These are phyloP conservation scores for Ascocoryne sarcoides DNA, from an alignment of 2,329 filamentous ascomycete species.

Conservation along the genomic window DNA sequence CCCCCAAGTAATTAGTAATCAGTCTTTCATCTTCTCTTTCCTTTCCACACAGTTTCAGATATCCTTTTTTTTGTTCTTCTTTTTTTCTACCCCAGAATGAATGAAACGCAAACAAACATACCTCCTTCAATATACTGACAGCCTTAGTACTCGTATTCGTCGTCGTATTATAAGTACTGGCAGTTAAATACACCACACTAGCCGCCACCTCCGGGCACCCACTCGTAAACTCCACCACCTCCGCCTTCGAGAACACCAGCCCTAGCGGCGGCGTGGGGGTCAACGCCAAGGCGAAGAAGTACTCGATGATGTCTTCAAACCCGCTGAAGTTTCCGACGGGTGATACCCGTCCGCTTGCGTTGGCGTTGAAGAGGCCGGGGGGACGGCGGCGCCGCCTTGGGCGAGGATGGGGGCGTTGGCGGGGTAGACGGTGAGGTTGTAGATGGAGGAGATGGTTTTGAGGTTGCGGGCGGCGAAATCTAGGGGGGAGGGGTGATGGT, in stretches of 20 bases:
- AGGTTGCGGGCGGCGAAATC: constrained; percentile 10
- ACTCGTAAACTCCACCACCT: constrained; percentile 30
- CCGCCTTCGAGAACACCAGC: constrained; percentile 27
- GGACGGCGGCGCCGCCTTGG: constrained; percentile 29
- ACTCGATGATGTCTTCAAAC: constrained; percentile 36
- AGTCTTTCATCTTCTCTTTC: no score
- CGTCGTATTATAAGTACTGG: no score
- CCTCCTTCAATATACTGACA: no score
- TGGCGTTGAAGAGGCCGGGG: constrained; percentile 32
- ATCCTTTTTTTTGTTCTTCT: no score
- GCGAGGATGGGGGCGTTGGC: constrained; percentile 23
- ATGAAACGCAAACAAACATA: no score
- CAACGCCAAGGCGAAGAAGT: constrained; percentile 36
- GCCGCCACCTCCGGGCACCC: constrained; percentile 31
- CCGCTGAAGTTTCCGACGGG: constrained; percentile 36
- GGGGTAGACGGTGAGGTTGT: constrained; percentile 12
- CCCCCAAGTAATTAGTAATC: no score
- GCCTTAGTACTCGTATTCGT: no score
- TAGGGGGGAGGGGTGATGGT: no score
- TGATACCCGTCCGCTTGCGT: constrained; percentile 33
- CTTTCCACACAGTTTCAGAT: no score
- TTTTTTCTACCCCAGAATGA: no score
- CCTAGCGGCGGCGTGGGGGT: constrained; percentile 25
- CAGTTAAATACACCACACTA: constrained; percentile 32
- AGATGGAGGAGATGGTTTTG: constrained; percentile 9